Evolutionary conservation across 495 filamentous ascomycete genomes (phyloP), one percentile per base, ranked within the genome.

Genomic region (Neurospora sp.): DNA sequence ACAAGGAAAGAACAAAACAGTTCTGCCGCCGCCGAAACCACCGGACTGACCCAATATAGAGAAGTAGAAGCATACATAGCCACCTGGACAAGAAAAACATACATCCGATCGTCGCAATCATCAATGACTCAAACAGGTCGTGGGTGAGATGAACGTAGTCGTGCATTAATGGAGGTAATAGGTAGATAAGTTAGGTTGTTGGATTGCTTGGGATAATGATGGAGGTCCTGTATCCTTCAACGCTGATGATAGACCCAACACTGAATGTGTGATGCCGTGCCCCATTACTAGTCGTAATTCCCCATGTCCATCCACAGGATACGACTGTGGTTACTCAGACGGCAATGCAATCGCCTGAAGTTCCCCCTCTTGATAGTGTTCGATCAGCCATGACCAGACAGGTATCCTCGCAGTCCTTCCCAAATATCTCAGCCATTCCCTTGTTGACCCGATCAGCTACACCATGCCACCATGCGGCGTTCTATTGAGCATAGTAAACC

Each of bases 401-500:
- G 54, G 11, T 66, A 35, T 66, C 27, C 54, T 5, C 1, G 20
- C 27, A 66, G 23, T 14, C 12, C 12, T 27, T 9, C 27, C 54
- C 27, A 66, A 3, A 16, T 9, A 4, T 27, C 3, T 8, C 54
- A 66, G 6, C 27, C 54, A 66, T 66, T 3, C 1, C 6, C 27
- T 66, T 37, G 14, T 66, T 35, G 14, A 35, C 54, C 54, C 27
- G 14, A 66, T 66, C 27, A 31, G 54, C 54, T 18, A 66, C 1
- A 31, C 7, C 27, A 35, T 16, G 27, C 12, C 27, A 31, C 3
- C 42, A 44, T 27, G 20, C 16, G 39, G 72, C 70, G 27, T 18
- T 7, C 79, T 80, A 79, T 66, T 78, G 76, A 44, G 72, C 72
- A 48, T 75, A 77, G 78, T 93, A 96, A 76, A 92, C 91, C 74